Conservation (phyloP, 495 filamentous ascomycete species). For the Gamarada debralockiae region DNA sequence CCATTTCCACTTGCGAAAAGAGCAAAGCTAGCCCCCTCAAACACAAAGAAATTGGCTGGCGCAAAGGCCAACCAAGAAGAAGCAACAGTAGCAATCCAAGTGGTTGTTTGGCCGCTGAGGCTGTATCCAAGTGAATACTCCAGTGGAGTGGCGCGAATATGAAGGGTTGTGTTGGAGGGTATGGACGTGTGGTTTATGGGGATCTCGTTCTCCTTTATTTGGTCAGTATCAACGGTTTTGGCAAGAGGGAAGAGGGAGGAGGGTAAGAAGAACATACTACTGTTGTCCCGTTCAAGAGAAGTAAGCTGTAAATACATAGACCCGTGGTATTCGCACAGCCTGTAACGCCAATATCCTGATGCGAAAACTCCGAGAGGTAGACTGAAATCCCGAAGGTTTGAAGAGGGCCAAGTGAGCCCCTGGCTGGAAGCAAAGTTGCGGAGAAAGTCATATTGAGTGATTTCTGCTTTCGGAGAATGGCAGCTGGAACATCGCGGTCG, state of each 20-base stretch:
- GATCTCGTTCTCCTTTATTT: neutral
- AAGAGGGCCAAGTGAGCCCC: neutral
- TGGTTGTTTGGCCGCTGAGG: neutral
- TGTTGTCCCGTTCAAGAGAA: neutral
- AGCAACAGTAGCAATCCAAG: neutral
- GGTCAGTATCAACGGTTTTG: slow-evolving; percentile 4
- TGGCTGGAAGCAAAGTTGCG: neutral
- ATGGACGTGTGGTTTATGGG: neutral
- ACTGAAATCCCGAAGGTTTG: slow-evolving; percentile 5
- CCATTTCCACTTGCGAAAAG: slow-evolving; percentile 13
- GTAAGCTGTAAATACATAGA: slow-evolving; percentile 1
- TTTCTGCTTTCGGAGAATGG: slow-evolving; percentile 10
- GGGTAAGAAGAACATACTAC: neutral
- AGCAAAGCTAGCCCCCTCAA: slow-evolving; percentile 5
- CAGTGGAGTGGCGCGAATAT: slow-evolving; percentile 4
- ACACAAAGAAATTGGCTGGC: slow-evolving; percentile 3
- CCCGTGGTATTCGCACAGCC: slow-evolving; percentile 1
- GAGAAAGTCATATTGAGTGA: slow-evolving; percentile 10
- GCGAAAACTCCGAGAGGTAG: slow-evolving; percentile 6
- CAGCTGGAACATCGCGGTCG: slow-evolving; percentile 5
- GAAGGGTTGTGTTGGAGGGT: neutral
- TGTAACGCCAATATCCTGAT: slow-evolving; percentile 9
- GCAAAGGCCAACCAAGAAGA: slow-evolving; percentile 6
- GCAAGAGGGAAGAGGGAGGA: neutral
- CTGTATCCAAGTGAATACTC: slow-evolving; percentile 1